Base-by-base conservation (phyloP, 176 grass and related monocot genomes). In the Echinochloa phyllopogon region DNA sequence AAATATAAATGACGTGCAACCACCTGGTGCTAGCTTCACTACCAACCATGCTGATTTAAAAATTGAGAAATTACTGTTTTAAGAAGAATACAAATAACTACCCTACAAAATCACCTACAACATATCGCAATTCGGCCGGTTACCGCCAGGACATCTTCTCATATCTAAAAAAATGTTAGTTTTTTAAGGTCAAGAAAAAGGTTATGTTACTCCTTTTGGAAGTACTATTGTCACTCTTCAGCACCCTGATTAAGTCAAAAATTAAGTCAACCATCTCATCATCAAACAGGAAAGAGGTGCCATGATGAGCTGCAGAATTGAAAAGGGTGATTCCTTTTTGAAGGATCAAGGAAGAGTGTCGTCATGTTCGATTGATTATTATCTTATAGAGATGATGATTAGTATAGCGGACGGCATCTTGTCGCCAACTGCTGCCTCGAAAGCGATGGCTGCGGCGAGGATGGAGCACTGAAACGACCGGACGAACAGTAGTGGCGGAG, bases 371-470 rank as follows among this genome's bases (percentile, higher is more conserved):
- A 1, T 7, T 25, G 43, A 39, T 67, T 77, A 65, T 33, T 33
- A 33, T 33, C 29, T 33, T 33, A 33, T 33, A 41, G 1, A 52
- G 33, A 10, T n/a, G n/a, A 25, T 10, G 51, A 76, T 75, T 84
- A 63, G 57, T 41, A 42, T 51, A 47, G 29, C 15, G 15, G 64
- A 10, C 8, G 38, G 21, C 4, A 87, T 87, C 85, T 75, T 57
- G 81, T 75, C 69, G 20, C 24, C 47, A 41, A 23, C 15, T 18
- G 57, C 43, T 15, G 44, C 66, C 5, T 8, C 36, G 77, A 87
- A 21, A 74, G 52, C 84, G 67, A 53, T 53, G 45, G 76, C 66
- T 40, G 55, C 20, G 43, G 42, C 64, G 42, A 13, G 42, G 59
- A 33, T 4, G 29, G 4, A 10, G 2, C 2, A 45, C 2, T 9